Percentiles rank a stretch among this genome's conserved stretches.
Conservation (phyloP, 345 rosid species). For the Eucalyptus virginea region DNA sequence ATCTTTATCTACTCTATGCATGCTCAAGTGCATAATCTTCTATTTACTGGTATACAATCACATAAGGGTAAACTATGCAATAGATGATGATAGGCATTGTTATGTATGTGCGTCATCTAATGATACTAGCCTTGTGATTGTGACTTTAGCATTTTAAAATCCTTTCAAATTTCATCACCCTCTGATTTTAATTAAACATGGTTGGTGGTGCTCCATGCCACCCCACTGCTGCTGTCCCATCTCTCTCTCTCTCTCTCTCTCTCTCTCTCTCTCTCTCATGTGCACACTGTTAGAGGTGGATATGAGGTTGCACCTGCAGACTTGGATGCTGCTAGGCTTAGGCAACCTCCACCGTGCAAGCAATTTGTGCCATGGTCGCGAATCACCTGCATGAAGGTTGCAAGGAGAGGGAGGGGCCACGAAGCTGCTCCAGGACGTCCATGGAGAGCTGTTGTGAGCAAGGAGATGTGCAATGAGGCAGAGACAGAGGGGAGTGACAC, state of each 20-base stretch:
- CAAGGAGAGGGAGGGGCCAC: neutral
- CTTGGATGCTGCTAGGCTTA: neutral
- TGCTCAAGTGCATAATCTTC: neutral
- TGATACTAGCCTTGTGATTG: neutral
- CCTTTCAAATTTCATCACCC: neutral
- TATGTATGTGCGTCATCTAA: neutral
- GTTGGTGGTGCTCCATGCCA: rapidly evolving
- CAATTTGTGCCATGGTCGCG: neutral
- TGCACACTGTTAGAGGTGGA: neutral
- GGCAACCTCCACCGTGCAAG: neutral
- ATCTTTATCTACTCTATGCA: neutral
- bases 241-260: neutral
- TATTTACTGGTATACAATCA: neutral
- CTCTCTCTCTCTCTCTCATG: neutral
- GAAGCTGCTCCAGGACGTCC: neutral
- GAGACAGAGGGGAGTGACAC: neutral
- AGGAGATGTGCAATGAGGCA: neutral
- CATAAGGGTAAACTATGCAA: neutral
- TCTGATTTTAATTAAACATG: neutral
- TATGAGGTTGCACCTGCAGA: neutral
- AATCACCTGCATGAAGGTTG: neutral
- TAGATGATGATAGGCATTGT: neutral
- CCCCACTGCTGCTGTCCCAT: neutral
- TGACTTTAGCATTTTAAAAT: neutral
- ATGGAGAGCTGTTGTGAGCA: neutral